Evolutionary conservation across 202 grass and related monocot genomes (phyloP).

Genomic region (Miscanthus sacchariflorus): DNA sequence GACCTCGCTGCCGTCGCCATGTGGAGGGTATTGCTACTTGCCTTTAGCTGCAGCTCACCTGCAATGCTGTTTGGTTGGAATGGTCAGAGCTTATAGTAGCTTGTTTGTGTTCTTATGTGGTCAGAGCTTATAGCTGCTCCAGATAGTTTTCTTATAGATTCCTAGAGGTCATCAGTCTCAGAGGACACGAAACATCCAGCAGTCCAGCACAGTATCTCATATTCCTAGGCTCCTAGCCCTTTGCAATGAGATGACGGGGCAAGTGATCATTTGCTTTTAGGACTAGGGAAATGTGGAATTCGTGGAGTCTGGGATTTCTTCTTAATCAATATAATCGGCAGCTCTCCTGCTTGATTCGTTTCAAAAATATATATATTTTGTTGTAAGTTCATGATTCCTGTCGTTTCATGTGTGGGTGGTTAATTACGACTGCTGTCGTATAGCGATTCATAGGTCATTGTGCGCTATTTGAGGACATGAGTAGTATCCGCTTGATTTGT

Average conservation of each 20-base stretch:
- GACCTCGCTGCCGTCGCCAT: constrained; percentile 87
- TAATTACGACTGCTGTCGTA: not conserved
- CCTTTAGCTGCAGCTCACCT: not conserved
- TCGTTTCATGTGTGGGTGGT: not conserved
- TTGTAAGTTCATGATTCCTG: not conserved
- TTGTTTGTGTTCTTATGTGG: not conserved
- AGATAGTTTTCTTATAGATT: not conserved
- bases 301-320: not conserved
- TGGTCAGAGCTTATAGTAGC: not conserved
- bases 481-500: constrained; percentile 21
- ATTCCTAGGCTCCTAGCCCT: not conserved
- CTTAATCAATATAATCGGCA: no score
- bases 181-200: not conserved
- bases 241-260: not conserved
- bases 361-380: not conserved
- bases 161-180: not conserved
- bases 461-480: constrained; percentile 21
- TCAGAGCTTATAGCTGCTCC: not conserved
- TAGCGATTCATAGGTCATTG: not conserved
- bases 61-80: constrained; percentile 21
- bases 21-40: constrained; percentile 62
- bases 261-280: not conserved
- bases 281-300: not conserved
- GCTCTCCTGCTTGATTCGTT: no score
- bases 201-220: not conserved